Evolutionary conservation across 2,329 filamentous ascomycete genomes (phyloP), one percentile per base, ranked within the genome.

Genomic region (Aspergillus texensis): DNA sequence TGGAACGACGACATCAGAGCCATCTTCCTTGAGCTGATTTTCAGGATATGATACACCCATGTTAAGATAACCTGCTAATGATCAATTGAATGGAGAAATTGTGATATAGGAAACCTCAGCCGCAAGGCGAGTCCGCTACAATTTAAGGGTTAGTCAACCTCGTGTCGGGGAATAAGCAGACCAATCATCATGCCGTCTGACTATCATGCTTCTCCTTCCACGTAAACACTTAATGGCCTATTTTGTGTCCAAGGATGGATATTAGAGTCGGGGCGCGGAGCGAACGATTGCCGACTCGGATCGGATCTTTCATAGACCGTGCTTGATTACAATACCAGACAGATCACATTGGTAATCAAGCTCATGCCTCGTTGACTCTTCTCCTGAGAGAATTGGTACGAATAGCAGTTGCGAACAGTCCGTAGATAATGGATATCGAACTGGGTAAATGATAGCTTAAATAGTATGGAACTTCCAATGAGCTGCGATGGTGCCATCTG

Each of bases 211-310:
- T 24, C 32, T 39, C 26, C 28, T 21, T 52, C 28, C 28, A 52
- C 48, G 48, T 52, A 32, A 26, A 30, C 46, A 14, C 14, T 32
- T 50, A 4, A 19, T 19, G 12, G 46, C 46, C 46, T 50, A 16
- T 16, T 8, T 28, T n/a, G 24, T 21, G 16, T 19, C 19, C 28
- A 41, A 4, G 16, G 24, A 24, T 32, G 39, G 8, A 36, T 30
- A 1, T 24, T n/a, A 54, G 12, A n/a, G 41, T 60, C 46, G 58
- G 58, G 14, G 34, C 41, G 34, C 58, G 58, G 58, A 60, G 58
- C 34, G 30, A 60, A 39, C 12, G 58, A 43, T 16, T 41, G 30
- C 32, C 34, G 50, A 12, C n/a, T n/a, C 56, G 56, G 56, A 45
- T 36, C 56, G 56, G 56, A 58, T 55, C 12, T 55, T 19, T 16